These are phyloP conservation scores for Talaromyces sp. DNA, from an alignment of 2,329 filamentous ascomycete species.

Conservation along the genomic window DNA sequence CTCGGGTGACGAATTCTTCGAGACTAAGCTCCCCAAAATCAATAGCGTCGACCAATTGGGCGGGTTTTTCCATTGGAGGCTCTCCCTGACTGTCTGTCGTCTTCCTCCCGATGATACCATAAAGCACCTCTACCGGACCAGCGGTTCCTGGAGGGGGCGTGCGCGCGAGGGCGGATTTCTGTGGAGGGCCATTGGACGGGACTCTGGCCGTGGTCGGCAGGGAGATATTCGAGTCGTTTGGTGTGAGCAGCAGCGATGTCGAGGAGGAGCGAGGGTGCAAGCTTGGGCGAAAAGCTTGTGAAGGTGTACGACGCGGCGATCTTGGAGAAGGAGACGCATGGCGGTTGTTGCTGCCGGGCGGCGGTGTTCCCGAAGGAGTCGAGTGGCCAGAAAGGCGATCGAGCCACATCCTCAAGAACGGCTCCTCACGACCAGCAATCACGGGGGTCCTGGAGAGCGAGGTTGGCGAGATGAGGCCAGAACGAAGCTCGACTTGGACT, in stretches of 20 bases:
- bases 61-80: constrained; percentile 26
- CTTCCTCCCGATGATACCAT: constrained; percentile 50
- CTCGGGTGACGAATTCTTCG: constrained; percentile 57
- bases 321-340: constrained; percentile 68
- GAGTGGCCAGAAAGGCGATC: constrained; percentile 75
- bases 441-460: neutral
- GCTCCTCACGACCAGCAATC: neutral
- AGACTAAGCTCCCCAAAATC: constrained; percentile 77
- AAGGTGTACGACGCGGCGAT: constrained; percentile 63
- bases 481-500: neutral
- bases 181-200: constrained; percentile 63
- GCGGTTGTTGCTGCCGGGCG: constrained; percentile 54
- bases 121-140: constrained; percentile 68
- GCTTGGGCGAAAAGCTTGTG: constrained; percentile 63
- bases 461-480: neutral
- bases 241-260: constrained; percentile 64
- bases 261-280: constrained; percentile 69
- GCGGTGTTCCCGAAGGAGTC: constrained; percentile 58
- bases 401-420: constrained; percentile 68
- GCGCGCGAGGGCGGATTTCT: constrained; percentile 51
- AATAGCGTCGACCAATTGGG: constrained; percentile 57
- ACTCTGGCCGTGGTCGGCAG: constrained; percentile 59
- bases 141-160: constrained; percentile 51
- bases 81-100: constrained; percentile 13
- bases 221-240: constrained; percentile 72